Conservation (phyloP, 805 yeast species). For the Wickerhamiella spandovensis region DNA sequence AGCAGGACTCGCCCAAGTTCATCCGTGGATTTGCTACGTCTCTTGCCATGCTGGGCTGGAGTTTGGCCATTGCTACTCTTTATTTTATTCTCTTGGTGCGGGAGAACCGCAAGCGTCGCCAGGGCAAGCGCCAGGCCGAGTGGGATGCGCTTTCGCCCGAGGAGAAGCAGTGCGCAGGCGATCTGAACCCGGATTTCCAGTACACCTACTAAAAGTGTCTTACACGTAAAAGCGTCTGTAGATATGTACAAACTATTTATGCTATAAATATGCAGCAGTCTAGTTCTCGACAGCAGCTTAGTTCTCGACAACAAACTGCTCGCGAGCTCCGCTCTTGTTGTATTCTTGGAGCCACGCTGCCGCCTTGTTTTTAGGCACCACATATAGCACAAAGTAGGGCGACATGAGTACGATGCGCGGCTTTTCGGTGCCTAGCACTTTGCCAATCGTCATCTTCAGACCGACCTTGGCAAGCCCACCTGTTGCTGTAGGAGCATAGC, state of each 20-base stretch:
- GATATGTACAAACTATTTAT: background rate
- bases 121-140: conserved; percentile 16
- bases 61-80: conserved; percentile 13
- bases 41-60: conserved; percentile 28
- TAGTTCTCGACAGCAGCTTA: background rate
- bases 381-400: conserved; percentile 51
- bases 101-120: conserved; percentile 20
- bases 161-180: conserved; percentile 21
- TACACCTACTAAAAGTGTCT: conserved; percentile 25
- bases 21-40: conserved; percentile 40
- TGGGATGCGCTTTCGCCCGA: conserved; percentile 16
- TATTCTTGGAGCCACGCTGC: conserved; percentile 41
- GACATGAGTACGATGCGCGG: conserved; percentile 72
- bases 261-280: too few relatives aligned
- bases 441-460: conserved; percentile 52
- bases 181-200: conserved; percentile 21
- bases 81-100: conserved; percentile 26
- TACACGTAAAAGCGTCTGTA: too few relatives aligned
- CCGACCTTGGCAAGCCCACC: conserved; percentile 86
- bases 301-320: background rate
- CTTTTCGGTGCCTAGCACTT: conserved; percentile 44
- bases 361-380: conserved; percentile 63
- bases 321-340: background rate
- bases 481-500: conserved; percentile 64
- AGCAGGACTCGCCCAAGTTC: conserved; percentile 46